Evolutionary conservation across 768 basidiomycete species (phyloP).

Genomic region (Amanita pseudoporphyria): DNA sequence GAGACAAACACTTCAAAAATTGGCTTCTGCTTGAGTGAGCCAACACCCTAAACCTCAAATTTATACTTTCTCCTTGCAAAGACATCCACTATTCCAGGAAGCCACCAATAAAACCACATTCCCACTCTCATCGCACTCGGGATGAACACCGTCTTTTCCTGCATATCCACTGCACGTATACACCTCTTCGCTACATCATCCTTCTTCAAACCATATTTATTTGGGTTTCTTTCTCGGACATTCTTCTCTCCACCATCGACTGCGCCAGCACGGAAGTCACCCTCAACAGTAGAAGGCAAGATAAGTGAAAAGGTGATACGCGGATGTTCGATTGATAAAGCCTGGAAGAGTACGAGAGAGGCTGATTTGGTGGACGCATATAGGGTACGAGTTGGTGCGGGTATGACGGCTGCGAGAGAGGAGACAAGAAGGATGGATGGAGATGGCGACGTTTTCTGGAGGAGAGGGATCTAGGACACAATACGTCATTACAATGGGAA

Average conservation of each 20-base stretch:
- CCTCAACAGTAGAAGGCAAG: conserved; percentile 65
- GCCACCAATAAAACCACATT: conserved; percentile 57
- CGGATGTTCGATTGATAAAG: conserved; percentile 75
- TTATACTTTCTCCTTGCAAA: conserved; percentile 57
- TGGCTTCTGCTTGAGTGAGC: background rate
- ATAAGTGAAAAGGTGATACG: conserved; percentile 50
- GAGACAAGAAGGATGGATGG: conserved; percentile 78
- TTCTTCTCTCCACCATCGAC: conserved; percentile 41
- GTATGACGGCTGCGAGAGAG: conserved; percentile 64
- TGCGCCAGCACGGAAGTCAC: conserved; percentile 71
- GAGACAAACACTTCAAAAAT: background rate
- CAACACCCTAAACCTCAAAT: conserved; percentile 24
- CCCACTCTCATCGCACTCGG: conserved; percentile 37
- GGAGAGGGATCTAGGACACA: conserved; percentile 57
- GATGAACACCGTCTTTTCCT: conserved; percentile 50
- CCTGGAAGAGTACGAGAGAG: conserved; percentile 65
- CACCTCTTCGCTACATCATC: conserved; percentile 51
- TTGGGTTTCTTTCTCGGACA: conserved; percentile 41
- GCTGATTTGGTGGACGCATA: conserved; percentile 83
- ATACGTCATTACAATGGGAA: background rate
- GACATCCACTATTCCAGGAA: conserved; percentile 48
- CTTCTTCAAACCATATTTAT: conserved; percentile 46
- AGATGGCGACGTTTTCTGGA: conserved; percentile 48
- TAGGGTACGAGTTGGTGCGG: conserved; percentile 78
- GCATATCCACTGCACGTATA: conserved; percentile 47